phyloP scores from a whole-genome alignment of 2,329 filamentous ascomycete species.

The Mycosphaerella arachidis region DNA sequence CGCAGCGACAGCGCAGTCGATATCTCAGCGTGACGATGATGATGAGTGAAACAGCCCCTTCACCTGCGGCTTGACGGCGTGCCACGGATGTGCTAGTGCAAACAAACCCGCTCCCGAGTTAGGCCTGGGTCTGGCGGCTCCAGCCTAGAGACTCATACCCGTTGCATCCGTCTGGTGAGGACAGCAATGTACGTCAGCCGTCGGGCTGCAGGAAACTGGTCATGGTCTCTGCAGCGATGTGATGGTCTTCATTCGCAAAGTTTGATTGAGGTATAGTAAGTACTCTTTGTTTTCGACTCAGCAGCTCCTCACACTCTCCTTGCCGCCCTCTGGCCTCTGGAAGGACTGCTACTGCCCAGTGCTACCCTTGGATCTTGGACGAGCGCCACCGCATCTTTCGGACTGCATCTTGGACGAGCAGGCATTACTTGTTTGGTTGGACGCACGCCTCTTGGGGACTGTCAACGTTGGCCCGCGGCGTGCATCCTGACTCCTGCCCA shows the following conservation, averaged over 20 bases:
- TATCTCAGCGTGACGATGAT: neutral
- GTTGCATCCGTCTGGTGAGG: neutral
- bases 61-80: neutral
- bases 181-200: neutral
- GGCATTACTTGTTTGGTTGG: neutral
- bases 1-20: neutral
- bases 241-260: neutral
- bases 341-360: neutral
- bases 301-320: neutral
- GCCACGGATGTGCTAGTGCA: neutral
- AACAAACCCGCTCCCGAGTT: neutral
- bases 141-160: neutral
- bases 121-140: neutral
- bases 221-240: neutral
- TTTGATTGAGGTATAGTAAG: neutral
- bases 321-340: neutral
- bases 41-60: neutral
- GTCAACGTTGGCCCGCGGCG: neutral
- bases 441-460: neutral
- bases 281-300: neutral
- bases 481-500: neutral
- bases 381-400: neutral
- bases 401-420: neutral
- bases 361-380: neutral
- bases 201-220: neutral